Conservation (phyloP, 306 rosid species). For the Medicago arabica region DNA sequence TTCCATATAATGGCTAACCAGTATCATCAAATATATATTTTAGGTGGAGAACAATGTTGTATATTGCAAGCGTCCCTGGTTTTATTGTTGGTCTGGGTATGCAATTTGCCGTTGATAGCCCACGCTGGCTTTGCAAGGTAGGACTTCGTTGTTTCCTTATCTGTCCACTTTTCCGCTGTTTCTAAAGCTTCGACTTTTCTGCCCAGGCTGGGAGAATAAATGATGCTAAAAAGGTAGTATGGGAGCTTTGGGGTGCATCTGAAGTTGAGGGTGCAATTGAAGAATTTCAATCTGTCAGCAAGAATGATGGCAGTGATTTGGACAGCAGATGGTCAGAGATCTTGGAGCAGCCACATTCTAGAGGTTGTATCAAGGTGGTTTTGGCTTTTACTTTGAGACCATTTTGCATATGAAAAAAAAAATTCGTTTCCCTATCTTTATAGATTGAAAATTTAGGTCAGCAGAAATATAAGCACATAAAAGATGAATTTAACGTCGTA, state of each 20-base stretch:
- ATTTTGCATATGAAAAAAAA: slow-evolving; percentile 25
- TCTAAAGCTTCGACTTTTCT: slow-evolving; percentile 35
- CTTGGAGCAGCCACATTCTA: slow-evolving; percentile 78
- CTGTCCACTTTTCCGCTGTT: slow-evolving; percentile 25
- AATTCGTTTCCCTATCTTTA: slow-evolving; percentile 3
- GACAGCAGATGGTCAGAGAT: slow-evolving; percentile 80
- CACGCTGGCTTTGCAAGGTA: slow-evolving; percentile 96
- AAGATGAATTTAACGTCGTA: slow-evolving; percentile 28
- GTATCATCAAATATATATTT: slow-evolving; percentile 35
- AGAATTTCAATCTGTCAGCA: slow-evolving; percentile 76
- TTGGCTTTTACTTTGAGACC: slow-evolving; percentile 42
- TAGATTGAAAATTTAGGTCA: slow-evolving; percentile 21
- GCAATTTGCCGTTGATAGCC: slow-evolving; percentile 94
- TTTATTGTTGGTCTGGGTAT: slow-evolving; percentile 73
- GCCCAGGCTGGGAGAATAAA: slow-evolving; percentile 71
- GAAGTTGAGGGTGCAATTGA: slow-evolving; percentile 75
- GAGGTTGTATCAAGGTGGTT: slow-evolving; percentile 87
- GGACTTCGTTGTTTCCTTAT: slow-evolving; percentile 37
- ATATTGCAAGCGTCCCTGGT: slow-evolving; percentile 83
- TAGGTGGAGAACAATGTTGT: slow-evolving; percentile 96
- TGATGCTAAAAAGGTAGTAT: slow-evolving; percentile 67
- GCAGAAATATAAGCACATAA: slow-evolving; percentile 23
- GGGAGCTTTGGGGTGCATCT: slow-evolving; percentile 84
- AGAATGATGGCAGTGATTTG: slow-evolving; percentile 77
- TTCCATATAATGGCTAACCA: slow-evolving; percentile 29